Percentiles rank a stretch among this genome's conserved stretches.
Evolutionary conservation across 164 flowering plant genomes (phyloP).

Genomic region (Liriodendron chinense): DNA sequence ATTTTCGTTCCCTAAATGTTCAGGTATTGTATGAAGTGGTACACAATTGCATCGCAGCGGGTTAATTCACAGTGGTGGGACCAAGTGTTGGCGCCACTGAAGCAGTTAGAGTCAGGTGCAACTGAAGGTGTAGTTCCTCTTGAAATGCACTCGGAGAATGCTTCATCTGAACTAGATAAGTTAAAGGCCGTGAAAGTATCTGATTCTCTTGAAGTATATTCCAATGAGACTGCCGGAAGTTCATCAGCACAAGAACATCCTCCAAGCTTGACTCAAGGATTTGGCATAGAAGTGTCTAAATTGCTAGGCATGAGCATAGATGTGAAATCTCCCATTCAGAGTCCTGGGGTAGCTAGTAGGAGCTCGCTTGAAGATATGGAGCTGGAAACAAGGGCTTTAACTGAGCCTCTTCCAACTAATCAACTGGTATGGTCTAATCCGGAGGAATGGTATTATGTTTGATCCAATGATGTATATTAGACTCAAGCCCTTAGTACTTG

Average conservation of each 20-base stretch:
- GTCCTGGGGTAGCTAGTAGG: constrained; percentile 33
- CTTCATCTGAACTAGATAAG: constrained; percentile 18
- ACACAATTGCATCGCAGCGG: constrained; percentile 66
- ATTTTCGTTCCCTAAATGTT: constrained; percentile 9
- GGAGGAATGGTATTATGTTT: background rate
- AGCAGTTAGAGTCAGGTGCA: constrained; percentile 62
- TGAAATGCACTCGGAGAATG: constrained; percentile 16
- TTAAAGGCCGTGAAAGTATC: constrained; percentile 9
- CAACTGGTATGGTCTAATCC: constrained; percentile 58
- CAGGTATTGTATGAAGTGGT: constrained; percentile 95
- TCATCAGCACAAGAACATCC: constrained; percentile 8
- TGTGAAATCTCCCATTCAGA: constrained; percentile 20
- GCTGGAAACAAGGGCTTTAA: constrained; percentile 82
- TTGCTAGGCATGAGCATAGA: constrained; percentile 8
- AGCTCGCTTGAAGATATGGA: constrained; percentile 86
- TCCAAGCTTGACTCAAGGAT: constrained; percentile 9
- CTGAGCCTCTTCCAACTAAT: constrained; percentile 96
- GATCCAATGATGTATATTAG: background rate
- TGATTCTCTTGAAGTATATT: constrained; percentile 9
- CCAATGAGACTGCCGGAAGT: constrained; percentile 2
- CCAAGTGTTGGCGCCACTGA: constrained; percentile 72
- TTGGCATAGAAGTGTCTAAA: constrained; percentile 10
- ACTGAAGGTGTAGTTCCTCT: constrained; percentile 40
- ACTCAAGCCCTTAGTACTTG: background rate
- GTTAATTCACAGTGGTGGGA: constrained; percentile 81